Evolutionary conservation across 1,284 basidiomycete genomes (phyloP).

Genomic region (Trichosporon ovoides): DNA sequence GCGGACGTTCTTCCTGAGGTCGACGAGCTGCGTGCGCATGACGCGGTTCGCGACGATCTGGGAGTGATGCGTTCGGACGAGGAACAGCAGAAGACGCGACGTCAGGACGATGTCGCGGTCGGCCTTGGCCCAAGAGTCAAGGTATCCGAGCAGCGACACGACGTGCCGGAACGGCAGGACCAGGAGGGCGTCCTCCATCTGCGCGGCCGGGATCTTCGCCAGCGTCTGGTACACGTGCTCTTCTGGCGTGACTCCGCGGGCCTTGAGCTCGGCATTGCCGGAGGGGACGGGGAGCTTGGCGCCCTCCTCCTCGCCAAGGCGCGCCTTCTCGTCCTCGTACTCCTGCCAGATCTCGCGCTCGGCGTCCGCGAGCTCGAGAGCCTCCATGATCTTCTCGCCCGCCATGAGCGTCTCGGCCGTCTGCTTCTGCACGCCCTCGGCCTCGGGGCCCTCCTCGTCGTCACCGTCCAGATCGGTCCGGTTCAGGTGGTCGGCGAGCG

Average conservation of each 20-base stretch:
- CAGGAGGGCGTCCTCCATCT: constrained; percentile 85
- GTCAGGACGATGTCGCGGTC: constrained; percentile 80
- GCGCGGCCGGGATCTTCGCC: constrained; percentile 73
- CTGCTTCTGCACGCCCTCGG: constrained; percentile 79
- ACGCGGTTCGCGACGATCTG: constrained; percentile 91
- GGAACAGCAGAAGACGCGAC: constrained; percentile 87
- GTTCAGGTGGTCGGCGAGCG: constrained; percentile 71
- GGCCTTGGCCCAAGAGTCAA: constrained; percentile 82
- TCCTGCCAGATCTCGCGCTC: constrained; percentile 68
- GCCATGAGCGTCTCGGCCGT: constrained; percentile 95
- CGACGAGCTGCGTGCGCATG: constrained; percentile 80
- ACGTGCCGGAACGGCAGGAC: constrained; percentile 91
- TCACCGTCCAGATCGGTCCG: constrained; percentile 46
- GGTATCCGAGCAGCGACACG: constrained; percentile 74
- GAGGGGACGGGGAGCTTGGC: constrained; percentile 62
- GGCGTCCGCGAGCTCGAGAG: constrained; percentile 78
- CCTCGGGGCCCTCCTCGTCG: constrained; percentile 52
- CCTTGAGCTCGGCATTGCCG: constrained; percentile 71
- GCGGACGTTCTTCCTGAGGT: constrained; percentile 74
- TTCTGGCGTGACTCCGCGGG: constrained; percentile 69
- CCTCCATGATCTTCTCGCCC: constrained; percentile 93
- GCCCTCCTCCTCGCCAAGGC: constrained; percentile 56
- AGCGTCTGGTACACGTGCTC: constrained; percentile 78
- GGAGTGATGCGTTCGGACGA: constrained; percentile 87
- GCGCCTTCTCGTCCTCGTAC: constrained; percentile 56